Evolutionary conservation across 2,329 filamentous ascomycete species (phyloP), one percentile per base, ranked within the genome.

Genomic region (Huntiella decipiens): DNA sequence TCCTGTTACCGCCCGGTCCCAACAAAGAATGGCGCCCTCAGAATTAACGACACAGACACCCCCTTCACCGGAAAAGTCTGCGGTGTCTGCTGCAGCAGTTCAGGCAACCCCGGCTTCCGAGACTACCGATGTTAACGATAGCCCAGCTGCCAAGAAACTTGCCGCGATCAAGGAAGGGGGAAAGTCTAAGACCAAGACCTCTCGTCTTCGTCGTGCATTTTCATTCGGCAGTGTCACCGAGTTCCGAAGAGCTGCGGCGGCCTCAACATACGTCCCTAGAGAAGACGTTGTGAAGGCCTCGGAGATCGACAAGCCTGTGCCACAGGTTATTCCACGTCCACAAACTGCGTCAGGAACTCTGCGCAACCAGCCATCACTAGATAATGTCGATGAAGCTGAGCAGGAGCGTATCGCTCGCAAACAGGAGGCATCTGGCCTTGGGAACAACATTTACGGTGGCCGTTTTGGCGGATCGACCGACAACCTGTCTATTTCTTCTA

Each of bases 221-320:
- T 98, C 91, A 0, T 98, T 98, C 62, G 87, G 91, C 43, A 96
- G 88, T 59, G 84, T 87, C 37, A 84, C 88, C 6, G 91, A 98
- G 58, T 75, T 98, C 41, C 74, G 81, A 51, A 81, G 81, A 57
- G 81, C 78, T 10, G 78, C 77, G 8, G 77, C 73, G 4, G 72
- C 79, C 53, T 78, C 79, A 5, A 51, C 46, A 22, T 50, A 45
- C 33, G 53, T 54, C 16, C 59, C 59, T 17, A 60, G 58, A 42
- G 43, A 51, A 33, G 63, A 62, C 44, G 50, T 57, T n/a, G 40
- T 44, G 5, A 45, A 42, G 15, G 17, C 43, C 15, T 32, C 22
- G 5, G n/a, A 22, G 16, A 46, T 43, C 8, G 39, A 41, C 19
- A 45, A 31, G 16, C 39, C 46, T 15, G 40, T 43, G 10, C 40